Conservation (phyloP, 345 rosid species). For the Hevea brasiliensis region DNA sequence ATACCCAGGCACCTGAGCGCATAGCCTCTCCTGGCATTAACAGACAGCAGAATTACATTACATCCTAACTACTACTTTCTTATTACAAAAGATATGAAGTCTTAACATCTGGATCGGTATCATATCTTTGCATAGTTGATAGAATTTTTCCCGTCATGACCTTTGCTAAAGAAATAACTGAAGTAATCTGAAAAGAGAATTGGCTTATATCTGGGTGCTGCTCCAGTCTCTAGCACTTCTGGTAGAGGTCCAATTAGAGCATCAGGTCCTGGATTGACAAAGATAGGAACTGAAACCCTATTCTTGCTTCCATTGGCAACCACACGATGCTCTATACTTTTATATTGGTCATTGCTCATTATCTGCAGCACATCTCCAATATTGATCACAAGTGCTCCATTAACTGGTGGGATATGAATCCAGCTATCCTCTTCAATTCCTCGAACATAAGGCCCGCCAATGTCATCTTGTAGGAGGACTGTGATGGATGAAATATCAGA, state of each 20-base stretch:
- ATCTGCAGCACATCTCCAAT: slow-evolving; percentile 32
- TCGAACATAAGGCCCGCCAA: slow-evolving; percentile 27
- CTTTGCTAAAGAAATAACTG: slow-evolving; percentile 27
- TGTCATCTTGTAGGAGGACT: slow-evolving; percentile 33
- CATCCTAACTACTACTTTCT: not conserved
- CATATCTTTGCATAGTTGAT: slow-evolving; percentile 26
- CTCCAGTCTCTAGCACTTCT: slow-evolving; percentile 23
- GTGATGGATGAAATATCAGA: slow-evolving; percentile 31
- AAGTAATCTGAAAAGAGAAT: slow-evolving; percentile 27
- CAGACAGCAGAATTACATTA: not conserved
- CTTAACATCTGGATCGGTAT: not conserved
- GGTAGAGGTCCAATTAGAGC: slow-evolving; percentile 25
- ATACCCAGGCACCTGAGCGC: too few species aligned
- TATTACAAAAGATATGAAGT: too few species aligned
- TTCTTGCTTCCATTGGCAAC: slow-evolving; percentile 20
- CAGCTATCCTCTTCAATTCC: slow-evolving; percentile 17
- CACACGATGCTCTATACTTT: slow-evolving; percentile 32
- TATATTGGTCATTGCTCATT: slow-evolving; percentile 37
- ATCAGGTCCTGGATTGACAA: slow-evolving; percentile 24
- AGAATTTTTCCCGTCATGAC: slow-evolving; percentile 32
- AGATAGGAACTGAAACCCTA: slow-evolving; percentile 35
- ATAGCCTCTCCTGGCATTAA: too few species aligned
- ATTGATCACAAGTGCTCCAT: slow-evolving; percentile 34
- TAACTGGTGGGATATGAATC: slow-evolving; percentile 29
- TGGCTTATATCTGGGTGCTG: slow-evolving; percentile 18